Evolutionary conservation across 192 early-diverging fungal species (phyloP).

Genomic region (Funneliformis geosporum): DNA sequence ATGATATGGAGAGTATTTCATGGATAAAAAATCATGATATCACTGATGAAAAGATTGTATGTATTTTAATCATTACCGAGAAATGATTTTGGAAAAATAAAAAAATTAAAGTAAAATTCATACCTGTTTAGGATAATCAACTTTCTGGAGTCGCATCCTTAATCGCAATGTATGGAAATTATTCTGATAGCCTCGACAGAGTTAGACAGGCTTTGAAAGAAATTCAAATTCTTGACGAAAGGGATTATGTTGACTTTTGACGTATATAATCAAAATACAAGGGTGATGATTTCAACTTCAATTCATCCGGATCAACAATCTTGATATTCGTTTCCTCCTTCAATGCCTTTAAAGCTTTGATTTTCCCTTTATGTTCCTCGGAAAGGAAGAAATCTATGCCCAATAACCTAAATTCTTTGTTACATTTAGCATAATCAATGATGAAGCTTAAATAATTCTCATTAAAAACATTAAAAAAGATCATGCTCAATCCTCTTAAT

Average conservation of each 20-base stretch:
- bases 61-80: not conserved
- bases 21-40: constrained; percentile 7
- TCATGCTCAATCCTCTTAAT: not conserved
- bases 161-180: constrained; percentile 31
- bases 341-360: not conserved
- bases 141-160: not conserved
- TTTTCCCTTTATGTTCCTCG: not conserved
- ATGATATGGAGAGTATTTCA: constrained; percentile 13
- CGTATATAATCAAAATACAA: not conserved
- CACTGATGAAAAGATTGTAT: constrained; percentile 12
- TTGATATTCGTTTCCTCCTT: not conserved
- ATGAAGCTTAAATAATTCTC: not conserved
- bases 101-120: not conserved
- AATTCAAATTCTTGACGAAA: not conserved
- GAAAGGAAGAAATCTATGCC: not conserved
- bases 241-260: too few species aligned
- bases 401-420: not conserved
- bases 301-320: not conserved
- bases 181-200: constrained; percentile 26
- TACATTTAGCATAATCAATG: not conserved
- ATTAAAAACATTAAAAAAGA: not conserved
- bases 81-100: not conserved
- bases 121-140: constrained; percentile 2
- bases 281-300: not conserved
- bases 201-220: constrained; percentile 23